Evolutionary conservation across 1,139 yeast species (phyloP).

Genomic region (Yamadazyma trypodendri): DNA sequence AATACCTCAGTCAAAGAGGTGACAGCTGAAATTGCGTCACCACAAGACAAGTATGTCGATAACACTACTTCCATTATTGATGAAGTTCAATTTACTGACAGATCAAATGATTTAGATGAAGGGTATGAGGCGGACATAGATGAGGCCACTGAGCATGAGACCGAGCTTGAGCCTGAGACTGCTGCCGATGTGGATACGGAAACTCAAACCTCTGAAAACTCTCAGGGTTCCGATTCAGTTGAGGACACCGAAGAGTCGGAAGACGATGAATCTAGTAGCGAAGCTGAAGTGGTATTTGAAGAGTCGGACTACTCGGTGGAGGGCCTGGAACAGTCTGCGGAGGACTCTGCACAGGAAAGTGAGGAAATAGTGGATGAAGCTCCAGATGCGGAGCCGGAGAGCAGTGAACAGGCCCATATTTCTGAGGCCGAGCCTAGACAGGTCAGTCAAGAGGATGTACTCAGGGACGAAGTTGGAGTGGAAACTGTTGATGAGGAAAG

Average conservation of each 20-base stretch:
- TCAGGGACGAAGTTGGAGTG: no score
- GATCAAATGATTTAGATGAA: conserved; percentile 7
- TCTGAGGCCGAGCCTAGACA: no score
- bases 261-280: conserved; percentile 8
- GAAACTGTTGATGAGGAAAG: not conserved
- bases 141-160: not conserved
- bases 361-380: no score
- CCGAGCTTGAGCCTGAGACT: conserved; percentile 3
- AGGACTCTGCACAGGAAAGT: no score
- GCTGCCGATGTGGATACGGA: conserved; percentile 7
- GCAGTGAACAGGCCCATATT: no score
- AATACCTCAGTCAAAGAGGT: not conserved
- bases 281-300: no score
- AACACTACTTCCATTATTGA: conserved; percentile 7
- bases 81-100: conserved; percentile 6
- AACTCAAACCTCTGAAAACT: not conserved
- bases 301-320: not conserved
- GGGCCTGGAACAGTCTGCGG: not conserved
- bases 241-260: conserved; percentile 10
- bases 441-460: no score
- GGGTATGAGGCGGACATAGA: conserved; percentile 8
- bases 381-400: no score
- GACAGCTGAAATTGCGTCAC: not conserved
- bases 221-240: not conserved
- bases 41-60: conserved; percentile 6